These are phyloP conservation scores for Erodium trifolium DNA, from an alignment of 441 rosid genomes.

Conservation along the genomic window DNA sequence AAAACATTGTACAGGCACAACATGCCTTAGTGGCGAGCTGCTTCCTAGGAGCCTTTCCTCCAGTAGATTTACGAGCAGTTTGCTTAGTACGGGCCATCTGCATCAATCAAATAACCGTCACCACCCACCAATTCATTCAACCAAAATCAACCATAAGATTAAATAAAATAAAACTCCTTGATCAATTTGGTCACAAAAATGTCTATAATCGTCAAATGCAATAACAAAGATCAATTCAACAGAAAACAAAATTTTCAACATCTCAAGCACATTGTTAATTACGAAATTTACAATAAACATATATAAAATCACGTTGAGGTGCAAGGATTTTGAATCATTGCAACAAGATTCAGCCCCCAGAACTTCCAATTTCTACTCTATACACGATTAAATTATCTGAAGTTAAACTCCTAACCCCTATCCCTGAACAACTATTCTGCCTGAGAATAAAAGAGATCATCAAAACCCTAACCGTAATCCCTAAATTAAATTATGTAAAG, in stretches of 20 bases:
- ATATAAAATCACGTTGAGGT: not conserved
- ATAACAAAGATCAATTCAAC: not conserved
- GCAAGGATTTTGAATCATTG: too few species aligned
- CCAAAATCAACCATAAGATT: too few species aligned
- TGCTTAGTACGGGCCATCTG: constrained; percentile 65
- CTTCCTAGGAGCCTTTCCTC: constrained; percentile 60
- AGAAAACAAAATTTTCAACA: not conserved
- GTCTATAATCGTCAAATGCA: not conserved
- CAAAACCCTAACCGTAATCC: too few species aligned
- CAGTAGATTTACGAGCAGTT: constrained; percentile 55
- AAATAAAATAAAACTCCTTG: not conserved
- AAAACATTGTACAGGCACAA: not conserved
- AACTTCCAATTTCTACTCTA: not conserved
- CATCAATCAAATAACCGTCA: not conserved
- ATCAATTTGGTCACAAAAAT: not conserved
- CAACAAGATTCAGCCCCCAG: not conserved
- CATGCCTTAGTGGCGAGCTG: constrained; percentile 51
- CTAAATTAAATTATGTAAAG: too few species aligned
- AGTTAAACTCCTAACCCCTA: too few species aligned
- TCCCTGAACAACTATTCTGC: too few species aligned
- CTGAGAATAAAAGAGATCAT: too few species aligned
- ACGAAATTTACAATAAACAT: not conserved
- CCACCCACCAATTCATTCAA: too few species aligned
- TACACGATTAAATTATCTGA: not conserved
- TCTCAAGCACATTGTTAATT: not conserved